Evolutionary conservation across 1,139 yeast genomes (phyloP), one percentile per base, ranked within the genome.

Genomic region (Wickerhamiella infanticola): DNA sequence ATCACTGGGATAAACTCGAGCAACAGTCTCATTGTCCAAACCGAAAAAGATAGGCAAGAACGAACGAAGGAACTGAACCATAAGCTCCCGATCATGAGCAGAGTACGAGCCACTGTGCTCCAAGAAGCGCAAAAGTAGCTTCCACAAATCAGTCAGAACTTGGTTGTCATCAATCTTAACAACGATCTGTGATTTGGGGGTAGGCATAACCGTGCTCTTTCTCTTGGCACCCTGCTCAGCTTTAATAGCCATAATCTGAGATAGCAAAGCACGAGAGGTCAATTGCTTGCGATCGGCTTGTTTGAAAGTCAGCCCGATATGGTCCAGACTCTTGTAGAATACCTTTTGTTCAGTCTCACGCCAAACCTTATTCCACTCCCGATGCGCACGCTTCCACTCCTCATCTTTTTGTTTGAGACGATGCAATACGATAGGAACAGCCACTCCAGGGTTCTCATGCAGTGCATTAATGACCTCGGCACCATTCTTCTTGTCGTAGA

Each of bases 351-450:
- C 98, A 67, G 94, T 79, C 64, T 90, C 98, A 58, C 98, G 78
- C 99, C 99, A 90, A 27, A 88, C 95, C 62, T 90, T 90, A 64
- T 90, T 90, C 98, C 99, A 90, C 63, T 93, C 98, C 56, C 98
- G 76, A 59, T 90, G 98, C 1, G 96, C 90, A 53, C 96, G 77
- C 63, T 88, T 84, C 99, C 99, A 90, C 64, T 90, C 98, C 65
- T 90, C 97, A 62, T 93, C 98, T 65, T 90, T 90, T 65, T 90
- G 97, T 64, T 90, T 90, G 63, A 90, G 74, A 60, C 98, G 75
- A 57, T 81, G 82, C 60, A 90, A 70, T 11, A 90, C 94, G 53
- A 90, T 79, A 1, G 98, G 98, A 23, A 90, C 94, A 1, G 98
- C 94, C 48, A 86, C 77, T 1, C 93, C 85, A 3, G 98, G 99